Conservation (phyloP, 352 stramenopile species). For the Pseudoperonospora humuli region DNA sequence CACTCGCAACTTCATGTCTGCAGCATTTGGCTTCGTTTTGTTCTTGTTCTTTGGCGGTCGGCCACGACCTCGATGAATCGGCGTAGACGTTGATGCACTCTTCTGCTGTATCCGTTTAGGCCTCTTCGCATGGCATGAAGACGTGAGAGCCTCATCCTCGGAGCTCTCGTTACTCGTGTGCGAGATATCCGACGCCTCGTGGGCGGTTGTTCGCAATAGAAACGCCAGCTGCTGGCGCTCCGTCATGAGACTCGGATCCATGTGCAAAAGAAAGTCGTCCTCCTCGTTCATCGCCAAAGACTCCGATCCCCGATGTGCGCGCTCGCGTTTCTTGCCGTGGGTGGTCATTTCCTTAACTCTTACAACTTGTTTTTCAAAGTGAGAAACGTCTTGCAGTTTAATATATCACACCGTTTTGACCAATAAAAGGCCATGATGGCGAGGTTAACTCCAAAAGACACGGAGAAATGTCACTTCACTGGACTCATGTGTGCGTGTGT, state of each 20-base stretch:
- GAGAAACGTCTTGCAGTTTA: too few species aligned
- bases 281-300: conserved; percentile 11
- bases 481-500: too few species aligned
- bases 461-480: too few species aligned
- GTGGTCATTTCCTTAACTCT: conserved; percentile 10
- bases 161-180: conserved; percentile 24
- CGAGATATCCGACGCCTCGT: conserved; percentile 31
- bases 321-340: conserved; percentile 13
- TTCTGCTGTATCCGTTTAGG: conserved; percentile 5
- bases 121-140: conserved; percentile 12
- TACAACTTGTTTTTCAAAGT: conserved; percentile 1
- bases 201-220: conserved; percentile 56
- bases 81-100: background rate
- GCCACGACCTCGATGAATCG: conserved; percentile 12
- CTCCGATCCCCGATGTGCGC: conserved; percentile 5
- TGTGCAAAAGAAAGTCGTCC: conserved; percentile 15
- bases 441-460: too few species aligned
- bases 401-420: too few species aligned
- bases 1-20: conserved; percentile 6
- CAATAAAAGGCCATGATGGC: too few species aligned
- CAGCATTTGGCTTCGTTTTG: conserved; percentile 8
- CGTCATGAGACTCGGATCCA: conserved; percentile 70
- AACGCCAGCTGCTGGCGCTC: conserved; percentile 76
- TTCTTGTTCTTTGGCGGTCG: conserved; percentile 20
- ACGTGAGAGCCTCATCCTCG: conserved; percentile 14